A percentile compares a stretch with the other conserved stretches of the same genome.
Conservation (phyloP, 306 rosid species). For the Quillaja saponaria region DNA sequence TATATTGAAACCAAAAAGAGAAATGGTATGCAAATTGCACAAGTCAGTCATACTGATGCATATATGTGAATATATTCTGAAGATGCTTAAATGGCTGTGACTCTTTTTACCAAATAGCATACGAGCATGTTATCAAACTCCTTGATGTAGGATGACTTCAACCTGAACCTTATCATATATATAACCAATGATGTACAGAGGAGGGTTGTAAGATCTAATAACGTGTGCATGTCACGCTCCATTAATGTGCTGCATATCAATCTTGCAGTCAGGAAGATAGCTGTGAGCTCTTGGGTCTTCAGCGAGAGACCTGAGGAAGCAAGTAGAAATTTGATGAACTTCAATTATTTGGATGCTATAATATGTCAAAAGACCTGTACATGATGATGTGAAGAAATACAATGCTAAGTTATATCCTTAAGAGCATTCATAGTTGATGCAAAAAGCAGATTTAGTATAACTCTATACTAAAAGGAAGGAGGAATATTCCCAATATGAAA, state of each 20-base stretch:
- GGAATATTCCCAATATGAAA: no score
- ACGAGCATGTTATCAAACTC: constrained; percentile 59
- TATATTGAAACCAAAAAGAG: not conserved
- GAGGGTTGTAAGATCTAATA: constrained; percentile 51
- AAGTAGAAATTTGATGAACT: constrained; percentile 1
- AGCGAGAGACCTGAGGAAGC: constrained; percentile 60
- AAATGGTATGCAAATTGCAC: not conserved
- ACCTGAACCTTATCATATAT: constrained; percentile 62
- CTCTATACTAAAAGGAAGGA: no score
- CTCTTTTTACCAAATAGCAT: constrained; percentile 54
- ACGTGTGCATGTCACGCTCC: constrained; percentile 45
- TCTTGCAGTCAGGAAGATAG: constrained; percentile 47
- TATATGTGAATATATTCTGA: not conserved
- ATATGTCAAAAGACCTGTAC: no score
- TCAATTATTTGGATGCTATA: not conserved
- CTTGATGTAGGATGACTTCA: constrained; percentile 64
- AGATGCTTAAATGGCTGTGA: not conserved
- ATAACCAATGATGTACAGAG: constrained; percentile 56
- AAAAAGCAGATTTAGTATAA: no score
- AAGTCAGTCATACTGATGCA: not conserved
- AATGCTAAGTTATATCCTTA: no score
- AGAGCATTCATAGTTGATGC: no score
- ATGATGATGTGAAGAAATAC: no score
- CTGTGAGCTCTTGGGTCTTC: constrained; percentile 80
- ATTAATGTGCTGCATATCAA: constrained; percentile 42